Evolutionary conservation across 331 rosid genomes (phyloP).

Genomic region (Malus hybrid): DNA sequence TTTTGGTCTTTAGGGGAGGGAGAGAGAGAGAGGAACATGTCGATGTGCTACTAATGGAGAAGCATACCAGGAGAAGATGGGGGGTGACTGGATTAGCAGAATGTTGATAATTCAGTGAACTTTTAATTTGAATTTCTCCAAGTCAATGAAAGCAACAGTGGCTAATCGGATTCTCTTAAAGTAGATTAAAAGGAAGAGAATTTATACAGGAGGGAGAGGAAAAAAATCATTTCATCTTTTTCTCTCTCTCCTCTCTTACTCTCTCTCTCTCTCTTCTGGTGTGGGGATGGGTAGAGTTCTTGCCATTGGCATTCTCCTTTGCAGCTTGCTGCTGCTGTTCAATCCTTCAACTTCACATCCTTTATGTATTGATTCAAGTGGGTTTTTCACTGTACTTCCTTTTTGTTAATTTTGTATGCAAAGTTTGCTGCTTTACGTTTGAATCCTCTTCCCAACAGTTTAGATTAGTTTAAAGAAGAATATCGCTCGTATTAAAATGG

Average conservation of each 20-base stretch:
- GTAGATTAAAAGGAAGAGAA: constrained; percentile 10
- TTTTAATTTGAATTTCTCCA: not conserved
- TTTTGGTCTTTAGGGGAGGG: not conserved
- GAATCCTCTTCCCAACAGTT: no score
- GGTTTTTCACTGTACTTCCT: constrained; percentile 11
- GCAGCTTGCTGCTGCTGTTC: constrained; percentile 45
- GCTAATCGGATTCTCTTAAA: not conserved
- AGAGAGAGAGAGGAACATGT: not conserved
- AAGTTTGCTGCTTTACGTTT: not conserved
- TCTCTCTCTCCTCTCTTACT: not conserved
- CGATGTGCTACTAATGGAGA: constrained; percentile 1
- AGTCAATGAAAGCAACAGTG: constrained; percentile 14
- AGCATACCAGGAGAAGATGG: not conserved
- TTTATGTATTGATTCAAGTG: constrained; percentile 72
- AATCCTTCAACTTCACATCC: constrained; percentile 54
- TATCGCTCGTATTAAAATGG: constrained; percentile 11
- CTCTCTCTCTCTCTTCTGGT: constrained; percentile 5
- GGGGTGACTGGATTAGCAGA: constrained; percentile 12
- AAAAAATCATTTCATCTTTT: not conserved
- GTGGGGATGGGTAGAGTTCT: constrained; percentile 43
- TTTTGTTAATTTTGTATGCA: not conserved
- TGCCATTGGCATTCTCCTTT: constrained; percentile 27
- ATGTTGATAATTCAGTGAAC: constrained; percentile 9
- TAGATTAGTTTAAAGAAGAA: no score
- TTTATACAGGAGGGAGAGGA: constrained; percentile 3